phyloP scores from a whole-genome alignment of 179 eudicot genomes.

The Carnegiea gigantea region DNA sequence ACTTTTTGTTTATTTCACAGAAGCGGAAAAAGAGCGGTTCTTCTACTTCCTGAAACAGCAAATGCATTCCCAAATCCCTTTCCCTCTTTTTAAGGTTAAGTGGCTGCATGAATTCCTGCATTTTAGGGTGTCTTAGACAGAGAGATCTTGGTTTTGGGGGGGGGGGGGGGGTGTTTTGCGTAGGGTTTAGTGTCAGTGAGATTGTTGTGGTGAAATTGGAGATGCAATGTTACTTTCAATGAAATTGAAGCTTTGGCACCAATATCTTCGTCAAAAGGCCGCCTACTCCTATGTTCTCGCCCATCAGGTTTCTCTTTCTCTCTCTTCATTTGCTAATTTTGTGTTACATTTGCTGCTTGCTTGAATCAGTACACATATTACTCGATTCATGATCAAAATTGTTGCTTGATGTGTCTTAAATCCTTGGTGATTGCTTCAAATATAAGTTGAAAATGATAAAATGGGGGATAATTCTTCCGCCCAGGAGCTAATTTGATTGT shows the following conservation, averaged over 20 bases:
- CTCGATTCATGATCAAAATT: neutral
- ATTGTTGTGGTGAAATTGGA: neutral
- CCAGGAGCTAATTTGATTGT: neutral
- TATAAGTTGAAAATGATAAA: too few relatives aligned
- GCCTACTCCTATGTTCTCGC: slow-evolving; percentile 7
- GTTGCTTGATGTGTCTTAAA: too few relatives aligned
- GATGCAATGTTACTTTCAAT: neutral
- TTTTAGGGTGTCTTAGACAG: too few relatives aligned
- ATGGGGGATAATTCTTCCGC: neutral
- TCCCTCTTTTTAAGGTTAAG: neutral
- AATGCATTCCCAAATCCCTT: neutral
- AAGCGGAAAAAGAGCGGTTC: too few relatives aligned
- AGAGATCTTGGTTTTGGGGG: too few relatives aligned
- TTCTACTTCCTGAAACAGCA: too few relatives aligned
- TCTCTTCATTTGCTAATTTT: neutral
- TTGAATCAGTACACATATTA: neutral
- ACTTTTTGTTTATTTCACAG: too few relatives aligned
- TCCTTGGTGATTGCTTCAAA: neutral
- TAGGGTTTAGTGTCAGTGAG: neutral
- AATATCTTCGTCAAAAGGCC: slow-evolving; percentile 12
- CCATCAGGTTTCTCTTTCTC: slow-evolving; percentile 16
- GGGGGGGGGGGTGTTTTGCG: neutral
- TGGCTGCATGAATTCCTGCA: neutral
- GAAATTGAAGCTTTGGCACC: slow-evolving; percentile 2
- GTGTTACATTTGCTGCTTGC: too few relatives aligned